Base-by-base conservation (phyloP, 306 rosid genomes). In the Vigna angularis region DNA sequence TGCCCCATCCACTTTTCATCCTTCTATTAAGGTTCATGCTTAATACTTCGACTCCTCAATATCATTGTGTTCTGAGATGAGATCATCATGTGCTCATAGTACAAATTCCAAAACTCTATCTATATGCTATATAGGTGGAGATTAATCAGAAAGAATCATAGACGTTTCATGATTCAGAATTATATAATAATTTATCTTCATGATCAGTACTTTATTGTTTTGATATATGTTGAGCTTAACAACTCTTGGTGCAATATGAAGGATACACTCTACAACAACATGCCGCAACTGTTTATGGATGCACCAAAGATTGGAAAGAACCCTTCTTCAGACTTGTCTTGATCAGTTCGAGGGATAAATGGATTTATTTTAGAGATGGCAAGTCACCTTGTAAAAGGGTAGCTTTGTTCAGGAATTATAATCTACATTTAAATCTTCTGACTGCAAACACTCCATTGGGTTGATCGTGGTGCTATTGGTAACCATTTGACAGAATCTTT, bases 1-100 rank as follows among this genome's bases (percentile, higher is more conserved):
- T 66, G 40, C 79, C 70, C 79, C 93, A 7, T 70, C 89, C 3
- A 80, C 81, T 34, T 88, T 85, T 72, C 91, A 83, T 66, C 87
- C 86, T 12, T 56, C 82, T 1, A 45, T 72, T 57, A 90, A 81
- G 81, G 89, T 89, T 65, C 82, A 42, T 79, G 44, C 67, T 74
- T 50, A 18, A 9, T 85, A 67, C 14, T 78, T 84, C 18, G 59
- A 66, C 73, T 84, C 30, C 34, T 79, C 87, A 30, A 15, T 86
- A 15, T 69, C 82, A 66, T 59, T 30, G 45, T 30, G 12, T 12
- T 61, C 6, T 61, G 13, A 1, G 22, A 61, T 61, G 13, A 1
- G 22, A 61, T 0, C 6, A 14, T 2, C 0, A 16, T 28, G 13
- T 30, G 3, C 28, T 9, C 1, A 59, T 26, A 2, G 11, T 28